Evolutionary conservation across 2,329 filamentous ascomycete species (phyloP), one percentile per base, ranked within the genome.

Genomic region (Penicillium concentricum): DNA sequence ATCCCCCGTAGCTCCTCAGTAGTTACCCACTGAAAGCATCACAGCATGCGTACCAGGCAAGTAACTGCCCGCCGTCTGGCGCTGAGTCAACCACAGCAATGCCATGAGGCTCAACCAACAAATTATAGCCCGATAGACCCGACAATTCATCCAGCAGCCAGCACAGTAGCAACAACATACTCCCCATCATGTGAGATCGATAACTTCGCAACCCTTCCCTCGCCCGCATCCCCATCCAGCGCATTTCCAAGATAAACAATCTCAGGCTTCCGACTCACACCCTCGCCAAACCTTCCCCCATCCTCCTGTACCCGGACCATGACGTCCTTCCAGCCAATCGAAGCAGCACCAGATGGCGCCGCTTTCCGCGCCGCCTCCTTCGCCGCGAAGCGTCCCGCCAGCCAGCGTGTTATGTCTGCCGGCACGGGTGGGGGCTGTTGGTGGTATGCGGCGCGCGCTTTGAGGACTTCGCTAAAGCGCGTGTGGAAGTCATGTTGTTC

Each of bases 121-220:
- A 50, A 10, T 8, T 15, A 32, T 15, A 26, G 24, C 15, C 20
- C 2, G 7, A 46, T 28, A 12, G 16, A 7, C 9, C 34, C 28
- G 24, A 39, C 2, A 16, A 22, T 41, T 73, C 67, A 74, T 0
- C 64, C 69, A 42, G 69, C 68, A 35, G 74, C 74, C 54, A 78
- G 60, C 52, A 78, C 76, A 10, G 73, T 78, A 35, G 78, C 78
- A 65, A 78, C 68, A 28, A 91, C 91, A 74, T 92, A 96, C 8
- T 91, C 87, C 2, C 84, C 87, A 72, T 97, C 92, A 71, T 97
- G 92, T 67, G 89, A 94, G 65, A 97, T 95, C 58, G 88, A 93
- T 43, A 96, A 71, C 67, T 84, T 80, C 15, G 87, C 91, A 48
- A 85, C 78, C 62, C 85, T 82, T n/a, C 75, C 76, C 30, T 61